phyloP scores from a whole-genome alignment of 1,284 basidiomycete genomes.

The Rhodotorula glutinis region DNA sequence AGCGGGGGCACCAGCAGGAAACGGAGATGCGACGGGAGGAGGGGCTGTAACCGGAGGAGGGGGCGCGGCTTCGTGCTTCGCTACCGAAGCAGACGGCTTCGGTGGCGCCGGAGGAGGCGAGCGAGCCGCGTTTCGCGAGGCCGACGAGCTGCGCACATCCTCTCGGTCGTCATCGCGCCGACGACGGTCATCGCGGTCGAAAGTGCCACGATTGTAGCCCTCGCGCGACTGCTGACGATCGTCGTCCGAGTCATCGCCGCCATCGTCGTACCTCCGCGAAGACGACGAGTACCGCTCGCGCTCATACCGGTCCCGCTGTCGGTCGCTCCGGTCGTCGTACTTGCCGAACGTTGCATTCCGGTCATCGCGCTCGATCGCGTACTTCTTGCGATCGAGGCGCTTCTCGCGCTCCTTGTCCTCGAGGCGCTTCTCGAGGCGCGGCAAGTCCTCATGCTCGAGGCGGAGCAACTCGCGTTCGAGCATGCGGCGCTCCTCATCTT shows the following conservation, averaged over 20 bases:
- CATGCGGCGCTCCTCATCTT: slow-evolving; percentile 80
- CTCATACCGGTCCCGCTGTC: slow-evolving; percentile 18
- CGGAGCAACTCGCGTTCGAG: slow-evolving; percentile 84
- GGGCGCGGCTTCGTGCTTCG: slow-evolving; percentile 44
- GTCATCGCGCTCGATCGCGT: slow-evolving; percentile 73
- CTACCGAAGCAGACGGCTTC: slow-evolving; percentile 39
- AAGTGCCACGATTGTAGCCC: slow-evolving; percentile 51
- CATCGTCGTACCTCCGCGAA: slow-evolving; percentile 24
- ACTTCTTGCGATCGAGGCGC: slow-evolving; percentile 73
- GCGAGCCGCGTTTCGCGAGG: slow-evolving; percentile 47
- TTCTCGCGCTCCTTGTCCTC: slow-evolving; percentile 73
- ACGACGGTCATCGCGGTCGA: slow-evolving; percentile 47
- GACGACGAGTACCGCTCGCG: slow-evolving; percentile 47
- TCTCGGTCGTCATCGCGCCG: slow-evolving; percentile 2
- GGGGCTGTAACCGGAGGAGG: slow-evolving; percentile 51
- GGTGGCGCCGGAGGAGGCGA: slow-evolving; percentile 47
- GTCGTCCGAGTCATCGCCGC: slow-evolving; percentile 35
- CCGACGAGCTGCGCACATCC: slow-evolving; percentile 49
- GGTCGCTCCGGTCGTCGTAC: slow-evolving; percentile 22
- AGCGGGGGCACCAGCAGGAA: slow-evolving; percentile 52
- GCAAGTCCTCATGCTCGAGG: slow-evolving; percentile 86
- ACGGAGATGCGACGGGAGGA: slow-evolving; percentile 53
- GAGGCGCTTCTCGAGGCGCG: slow-evolving; percentile 82
- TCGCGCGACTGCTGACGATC: slow-evolving; percentile 22
- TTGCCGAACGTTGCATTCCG: slow-evolving; percentile 66